Evolutionary conservation across 257 asterid species (phyloP).

Genomic region (Salvia miltiorrhiza): DNA sequence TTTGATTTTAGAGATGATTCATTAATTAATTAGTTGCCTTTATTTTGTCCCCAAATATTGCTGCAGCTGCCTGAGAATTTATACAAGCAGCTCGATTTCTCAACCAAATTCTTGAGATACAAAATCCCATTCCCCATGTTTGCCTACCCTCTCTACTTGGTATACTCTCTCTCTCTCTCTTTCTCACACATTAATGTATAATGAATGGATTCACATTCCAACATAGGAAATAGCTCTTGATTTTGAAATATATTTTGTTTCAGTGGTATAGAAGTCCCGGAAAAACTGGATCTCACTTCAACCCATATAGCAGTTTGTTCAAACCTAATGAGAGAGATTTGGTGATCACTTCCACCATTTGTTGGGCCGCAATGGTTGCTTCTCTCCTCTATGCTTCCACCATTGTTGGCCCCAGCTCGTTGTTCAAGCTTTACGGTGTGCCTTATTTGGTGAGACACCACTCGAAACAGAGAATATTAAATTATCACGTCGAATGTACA

Average conservation of each 20-base stretch:
- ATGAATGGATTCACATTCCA: no score
- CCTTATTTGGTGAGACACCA: slow-evolving; percentile 58
- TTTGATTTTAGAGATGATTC: background rate
- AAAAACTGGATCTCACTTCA: slow-evolving; percentile 86
- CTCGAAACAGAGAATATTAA: background rate
- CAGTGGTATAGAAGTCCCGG: slow-evolving; percentile 91
- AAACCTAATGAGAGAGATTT: slow-evolving; percentile 51
- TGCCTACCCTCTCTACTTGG: slow-evolving; percentile 66
- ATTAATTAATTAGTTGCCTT: background rate
- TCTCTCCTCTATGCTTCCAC: slow-evolving; percentile 38
- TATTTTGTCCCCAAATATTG: background rate
- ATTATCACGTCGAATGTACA: no score
- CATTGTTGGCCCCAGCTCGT: slow-evolving; percentile 39
- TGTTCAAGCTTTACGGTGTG: slow-evolving; percentile 63
- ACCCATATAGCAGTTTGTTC: slow-evolving; percentile 72
- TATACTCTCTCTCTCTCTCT: background rate
- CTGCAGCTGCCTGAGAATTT: slow-evolving; percentile 51
- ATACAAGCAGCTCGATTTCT: slow-evolving; percentile 41
- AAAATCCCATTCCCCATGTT: slow-evolving; percentile 64
- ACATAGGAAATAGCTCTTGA: background rate
- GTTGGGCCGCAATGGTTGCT: slow-evolving; percentile 69
- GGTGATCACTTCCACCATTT: slow-evolving; percentile 59
- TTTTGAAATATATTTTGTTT: background rate
- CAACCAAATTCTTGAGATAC: slow-evolving; percentile 51
- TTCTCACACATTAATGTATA: background rate